Base-by-base conservation (phyloP, 2,329 filamentous ascomycete species). In the Pestalotiopsis sp. region DNA sequence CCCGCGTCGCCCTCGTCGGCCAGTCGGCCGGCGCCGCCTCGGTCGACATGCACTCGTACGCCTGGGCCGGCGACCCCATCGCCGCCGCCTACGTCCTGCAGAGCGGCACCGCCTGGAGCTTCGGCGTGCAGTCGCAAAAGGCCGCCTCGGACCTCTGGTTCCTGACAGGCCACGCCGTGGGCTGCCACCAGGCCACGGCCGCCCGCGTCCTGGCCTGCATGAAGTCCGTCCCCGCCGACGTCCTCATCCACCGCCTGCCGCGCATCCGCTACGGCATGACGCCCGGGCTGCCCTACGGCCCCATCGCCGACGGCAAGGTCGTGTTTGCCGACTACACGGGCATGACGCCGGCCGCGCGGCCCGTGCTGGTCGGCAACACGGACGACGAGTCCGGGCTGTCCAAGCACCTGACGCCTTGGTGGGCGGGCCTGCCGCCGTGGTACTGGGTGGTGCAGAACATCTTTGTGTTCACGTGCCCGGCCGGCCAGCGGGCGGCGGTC, bases 321-420 rank as follows among this genome's bases (percentile, higher is more conserved):
- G 80, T 86, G 2, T 85, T 85, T 41, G 69, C 75, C 1, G 76
- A 85, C 69, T 85, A 85, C 65, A n/a, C 20, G 17, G 27, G 31
- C 27, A 45, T 20, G 23, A 58, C 41, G 7, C 6, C 72, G 75
- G 36, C 83, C 79, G 79, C 17, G 80, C 49, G 83, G 52, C 84
- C 85, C 0, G 75, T 83, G 1, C 69, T 86, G 0, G 72, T 81
- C 3, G 83, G 82, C 14, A 81, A 81, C 70, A 84, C 81, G 66
- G 67, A 84, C 70, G 80, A 85, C 67, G 85, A 87, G 71, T 80
- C 82, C 3, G 83, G 82, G 0, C 85, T 83, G 74, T 86, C 86
- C 72, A 79, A 80, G 4, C 79, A 86, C 41, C 78, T 80, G 1
- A 81, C 83, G 1, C 85, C 75, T 0, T 74, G 76, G 27, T 80